Evolutionary conservation across 176 grass and related monocot genomes (phyloP), one percentile per base, ranked within the genome.

Genomic region (bread wheat (Triticum aestivum)): DNA sequence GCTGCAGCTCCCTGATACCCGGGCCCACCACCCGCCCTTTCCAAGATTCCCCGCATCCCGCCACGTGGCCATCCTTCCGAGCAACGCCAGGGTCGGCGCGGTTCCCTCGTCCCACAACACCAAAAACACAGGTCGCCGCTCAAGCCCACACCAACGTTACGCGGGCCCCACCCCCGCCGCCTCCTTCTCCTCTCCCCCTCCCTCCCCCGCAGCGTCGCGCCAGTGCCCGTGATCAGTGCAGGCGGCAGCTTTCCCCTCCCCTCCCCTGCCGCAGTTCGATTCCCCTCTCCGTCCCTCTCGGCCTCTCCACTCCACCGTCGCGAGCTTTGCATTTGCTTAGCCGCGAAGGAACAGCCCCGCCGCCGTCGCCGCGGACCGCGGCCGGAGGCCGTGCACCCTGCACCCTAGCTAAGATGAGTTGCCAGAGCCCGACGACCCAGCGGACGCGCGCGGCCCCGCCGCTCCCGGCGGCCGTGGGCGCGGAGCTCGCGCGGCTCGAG

Each of bases 401-500:
- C 39, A 83, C 69, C 86, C 30, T 76, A 76, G 72, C 1, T 2
- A 8, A 2, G 33, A 38, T 64, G 58, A 47, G 26, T 15, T 45
- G 42, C 70, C 39, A 17, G 26, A 30, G 35, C 35, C 52, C 65
- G 65, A 37, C 65, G 65, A 6, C 52, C 35, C 52, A 74, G 54
- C 18, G 17, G 33, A 9, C 38, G 52, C n/a, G 20, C 41, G 30
- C 21, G 21, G 35, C 21, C 21, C 41, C 30, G 34, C 6, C 29
- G 8, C 42, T 85, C 4, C 10, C 69, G 63, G 37, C 47, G 32
- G 33, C 72, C 14, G 83, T 70, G 15, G 42, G 14, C 14, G 64
- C 63, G 73, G 79, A 72, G 79, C 79, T 86, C 39, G 73, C 32
- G 54, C 54, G 72, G 41, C 64, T 86, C 8, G 84, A 83, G 79